Evolutionary conservation across 306 rosid species (phyloP).

Genomic region (Prunus mira): DNA sequence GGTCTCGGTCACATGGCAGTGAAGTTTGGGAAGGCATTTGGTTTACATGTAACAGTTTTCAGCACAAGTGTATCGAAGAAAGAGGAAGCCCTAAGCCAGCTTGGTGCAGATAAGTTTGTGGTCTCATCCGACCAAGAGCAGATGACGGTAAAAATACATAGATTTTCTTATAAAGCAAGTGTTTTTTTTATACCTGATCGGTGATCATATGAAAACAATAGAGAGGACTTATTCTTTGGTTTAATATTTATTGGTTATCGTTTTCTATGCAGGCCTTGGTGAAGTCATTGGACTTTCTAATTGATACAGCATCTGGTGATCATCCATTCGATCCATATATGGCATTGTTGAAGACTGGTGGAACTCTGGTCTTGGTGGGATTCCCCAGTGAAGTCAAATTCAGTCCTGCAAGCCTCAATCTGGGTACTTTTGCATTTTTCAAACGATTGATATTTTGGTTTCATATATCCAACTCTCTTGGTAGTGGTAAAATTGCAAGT

Average conservation of each 20-base stretch:
- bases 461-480: background rate
- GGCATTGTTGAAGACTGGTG: constrained; percentile 60
- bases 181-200: background rate
- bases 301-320: constrained; percentile 88
- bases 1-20: constrained; percentile 96
- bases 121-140: constrained; percentile 68
- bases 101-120: constrained; percentile 78
- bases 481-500: background rate
- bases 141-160: constrained; percentile 48
- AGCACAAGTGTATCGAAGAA: constrained; percentile 84
- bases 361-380: constrained; percentile 65
- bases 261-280: constrained; percentile 49
- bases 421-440: constrained; percentile 40
- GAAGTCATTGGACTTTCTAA: constrained; percentile 62
- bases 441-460: background rate
- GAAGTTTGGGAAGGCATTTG: constrained; percentile 83
- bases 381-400: constrained; percentile 76
- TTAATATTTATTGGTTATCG: background rate
- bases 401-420: constrained; percentile 57
- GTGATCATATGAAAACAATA: background rate
- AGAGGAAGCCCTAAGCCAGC: constrained; percentile 67
- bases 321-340: constrained; percentile 82
- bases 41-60: constrained; percentile 63
- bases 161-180: constrained; percentile 1
- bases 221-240: background rate